Evolutionary conservation across 176 grass and related monocot species (phyloP), one percentile per base, ranked within the genome.

Genomic region (Tillandsia leiboldiana): DNA sequence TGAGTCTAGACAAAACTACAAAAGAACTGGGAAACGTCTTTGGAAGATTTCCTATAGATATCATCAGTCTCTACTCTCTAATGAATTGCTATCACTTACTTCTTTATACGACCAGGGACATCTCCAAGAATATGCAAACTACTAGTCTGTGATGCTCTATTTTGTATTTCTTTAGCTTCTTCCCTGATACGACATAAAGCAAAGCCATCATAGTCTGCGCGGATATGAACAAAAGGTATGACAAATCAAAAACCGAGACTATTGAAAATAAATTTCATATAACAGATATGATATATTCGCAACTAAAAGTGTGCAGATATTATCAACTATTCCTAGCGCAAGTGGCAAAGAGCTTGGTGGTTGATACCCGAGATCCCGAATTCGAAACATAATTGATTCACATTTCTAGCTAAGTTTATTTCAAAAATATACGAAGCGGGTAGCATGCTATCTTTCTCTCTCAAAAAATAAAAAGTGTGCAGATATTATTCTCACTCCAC

Each of bases 141-240:
- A 72, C 59, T 83, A 17, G 63, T 81, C 82, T 87, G 54, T 49
- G 47, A 75, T 72, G 84, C 69, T 75, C 75, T 86, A 28, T 79
- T 80, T 73, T 72, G 83, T 78, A 93, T 90, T 87, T 93, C 89
- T 83, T 80, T 88, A 10, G 75, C 94, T 81, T 93, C 94, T 87
- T 90, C 82, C 77, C 94, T 93, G 73, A 77, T 64, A 85, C 29
- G 49, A 77, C 76, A 61, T 1, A 64, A n/a, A 10, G 73, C 23
- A 82, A 66, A 10, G 51, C 26, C 66, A 48, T 23, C 7, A 75
- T 5, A 62, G 51, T 9, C 1, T 51, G 51, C 29, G 4, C 15
- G 0, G 26, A 15, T 64, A 75, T 65, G 22, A 13, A 75, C 52
- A 64, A 13, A 47, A 28, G 49, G 18, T 10, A 10, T 2, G 48